phyloP scores from a whole-genome alignment of 2,329 filamentous ascomycete genomes.

The Alternaria triticina region DNA sequence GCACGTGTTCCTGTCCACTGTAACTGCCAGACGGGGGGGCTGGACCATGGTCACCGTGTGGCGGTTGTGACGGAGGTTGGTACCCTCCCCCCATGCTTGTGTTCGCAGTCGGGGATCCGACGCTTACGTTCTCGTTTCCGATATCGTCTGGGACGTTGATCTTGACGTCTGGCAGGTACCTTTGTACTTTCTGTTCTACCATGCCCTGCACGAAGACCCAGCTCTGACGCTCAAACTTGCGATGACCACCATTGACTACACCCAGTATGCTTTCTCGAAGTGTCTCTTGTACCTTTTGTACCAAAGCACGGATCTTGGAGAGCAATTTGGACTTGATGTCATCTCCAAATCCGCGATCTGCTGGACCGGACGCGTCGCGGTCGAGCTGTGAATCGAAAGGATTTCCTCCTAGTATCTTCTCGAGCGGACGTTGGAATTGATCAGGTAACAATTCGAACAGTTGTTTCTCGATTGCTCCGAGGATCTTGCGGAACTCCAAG shows the following conservation, averaged over 20 bases:
- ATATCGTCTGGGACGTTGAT: slow-evolving; percentile 40
- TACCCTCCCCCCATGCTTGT: slow-evolving; percentile 17
- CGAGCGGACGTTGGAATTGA: slow-evolving; percentile 36
- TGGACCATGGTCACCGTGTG: slow-evolving; percentile 10
- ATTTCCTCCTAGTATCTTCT: slow-evolving; percentile 39
- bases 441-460: slow-evolving; percentile 38
- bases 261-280: slow-evolving; percentile 37
- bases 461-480: slow-evolving; percentile 39
- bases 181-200: slow-evolving; percentile 40
- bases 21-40: not conserved
- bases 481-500: slow-evolving; percentile 37
- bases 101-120: slow-evolving; percentile 25
- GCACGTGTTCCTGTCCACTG: slow-evolving; percentile 3
- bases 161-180: slow-evolving; percentile 38
- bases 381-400: slow-evolving; percentile 40
- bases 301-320: slow-evolving; percentile 32
- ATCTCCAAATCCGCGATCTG: slow-evolving; percentile 36
- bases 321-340: slow-evolving; percentile 38
- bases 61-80: slow-evolving; percentile 8
- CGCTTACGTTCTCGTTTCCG: slow-evolving; percentile 39
- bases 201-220: slow-evolving; percentile 41
- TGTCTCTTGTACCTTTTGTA: slow-evolving; percentile 38
- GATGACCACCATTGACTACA: slow-evolving; percentile 40
- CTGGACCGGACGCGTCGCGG: slow-evolving; percentile 27
- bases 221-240: slow-evolving; percentile 38